Base-by-base conservation (phyloP, 179 eudicot genomes). In the Spinacia oleracea region DNA sequence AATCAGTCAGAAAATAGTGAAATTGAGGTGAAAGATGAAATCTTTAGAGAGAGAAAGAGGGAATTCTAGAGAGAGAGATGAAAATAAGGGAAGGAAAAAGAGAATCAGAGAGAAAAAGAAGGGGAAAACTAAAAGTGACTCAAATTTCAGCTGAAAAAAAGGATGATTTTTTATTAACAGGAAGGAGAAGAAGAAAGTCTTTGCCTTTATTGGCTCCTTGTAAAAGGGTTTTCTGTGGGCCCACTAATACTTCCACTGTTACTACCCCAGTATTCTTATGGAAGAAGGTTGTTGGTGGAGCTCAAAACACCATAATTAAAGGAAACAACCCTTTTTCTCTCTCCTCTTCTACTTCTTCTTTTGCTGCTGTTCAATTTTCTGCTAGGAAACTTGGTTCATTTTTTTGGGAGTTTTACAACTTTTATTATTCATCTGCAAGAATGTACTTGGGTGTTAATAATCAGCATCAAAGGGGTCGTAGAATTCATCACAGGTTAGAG, bases 371-470 rank as follows among this genome's bases (percentile, higher is more conserved):
- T 56, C 59, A 77, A 65, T 70, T 86, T 67, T 89, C 93, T 55
- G 92, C 91, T 64, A 89, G 96, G 78, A 92, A 88, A 50, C 88
- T 92, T 71, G 92, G 78, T 53, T 87, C 87, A 70, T 79, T 86
- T 32, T 65, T 89, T 71, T 93, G 98, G 98, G 92, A 94, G 72
- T 89, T 92, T 79, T 70, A 89, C 18, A 82, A 86, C 25, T 86
- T 86, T 50, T 77, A 84, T 79, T 60, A 56, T 25, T 7, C 70
- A 40, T 51, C 72, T 74, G 72, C 43, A 34, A 78, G 59, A 68
- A 93, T 93, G 97, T 83, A 93, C 38, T 85, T 80, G 73, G 90
- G 94, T 63, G 88, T 74, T 60, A 74, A 66, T 80, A 76, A 76
- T 74, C 31, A 50, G 46, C 10, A 75, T 53, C 83, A 59, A 32